These are phyloP conservation scores for Lentinula edodes DNA, from an alignment of 768 basidiomycete species.

Conservation along the genomic window DNA sequence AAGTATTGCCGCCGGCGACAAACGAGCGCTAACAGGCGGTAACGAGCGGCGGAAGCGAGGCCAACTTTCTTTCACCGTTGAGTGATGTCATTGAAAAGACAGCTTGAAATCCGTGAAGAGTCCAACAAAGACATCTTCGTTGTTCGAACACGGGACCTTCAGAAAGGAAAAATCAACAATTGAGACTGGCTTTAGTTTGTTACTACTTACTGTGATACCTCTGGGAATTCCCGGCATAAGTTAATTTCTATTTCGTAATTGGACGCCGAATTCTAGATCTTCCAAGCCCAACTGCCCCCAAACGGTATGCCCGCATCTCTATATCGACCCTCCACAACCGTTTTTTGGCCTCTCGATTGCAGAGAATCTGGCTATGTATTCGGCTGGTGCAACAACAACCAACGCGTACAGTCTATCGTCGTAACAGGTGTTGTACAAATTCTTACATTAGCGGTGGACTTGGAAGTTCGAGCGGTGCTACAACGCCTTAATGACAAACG, in stretches of 20 bases:
- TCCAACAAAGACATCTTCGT: slow-evolving; percentile 12
- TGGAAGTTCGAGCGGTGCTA: neutral
- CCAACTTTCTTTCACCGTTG: no score
- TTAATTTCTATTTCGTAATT: neutral
- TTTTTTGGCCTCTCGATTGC: slow-evolving; percentile 59
- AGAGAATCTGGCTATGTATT: slow-evolving; percentile 45
- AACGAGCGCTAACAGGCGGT: no score
- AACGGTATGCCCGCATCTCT: neutral
- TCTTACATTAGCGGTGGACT: slow-evolving; percentile 1
- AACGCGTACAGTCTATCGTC: slow-evolving; percentile 49
- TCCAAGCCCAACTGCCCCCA: neutral
- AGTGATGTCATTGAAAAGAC: no score
- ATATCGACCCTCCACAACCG: slow-evolving; percentile 9
- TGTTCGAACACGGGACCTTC: slow-evolving; percentile 55
- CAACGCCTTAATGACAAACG: neutral
- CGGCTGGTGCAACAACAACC: slow-evolving; percentile 46
- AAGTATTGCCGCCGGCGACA: no score
- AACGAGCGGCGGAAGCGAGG: no score
- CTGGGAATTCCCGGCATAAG: neutral
- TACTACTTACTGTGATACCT: no score
- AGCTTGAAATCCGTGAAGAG: no score
- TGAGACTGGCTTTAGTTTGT: slow-evolving; percentile 18
- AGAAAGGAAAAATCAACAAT: slow-evolving; percentile 16
- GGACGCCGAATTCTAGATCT: no score
- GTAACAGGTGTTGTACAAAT: slow-evolving; percentile 23